A percentile compares a stretch with the other conserved stretches of the same genome.
These are phyloP conservation scores for Zoysia matrella DNA, from an alignment of 202 grass and related monocot species.

Conservation along the genomic window DNA sequence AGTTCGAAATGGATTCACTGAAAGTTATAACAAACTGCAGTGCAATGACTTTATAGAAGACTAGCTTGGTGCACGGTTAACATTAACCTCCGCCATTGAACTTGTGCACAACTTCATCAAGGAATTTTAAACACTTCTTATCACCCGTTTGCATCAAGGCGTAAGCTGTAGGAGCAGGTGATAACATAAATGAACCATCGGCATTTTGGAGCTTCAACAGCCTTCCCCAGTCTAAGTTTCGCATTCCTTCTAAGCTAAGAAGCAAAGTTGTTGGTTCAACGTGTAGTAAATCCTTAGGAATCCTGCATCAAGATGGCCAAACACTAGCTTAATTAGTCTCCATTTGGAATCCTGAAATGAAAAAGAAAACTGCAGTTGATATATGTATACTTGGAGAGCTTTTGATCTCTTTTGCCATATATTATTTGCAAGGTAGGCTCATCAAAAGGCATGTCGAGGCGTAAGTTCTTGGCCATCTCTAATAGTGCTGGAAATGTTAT, in stretches of 20 bases:
- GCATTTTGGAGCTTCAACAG: slow-evolving; percentile 51
- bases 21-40: neutral
- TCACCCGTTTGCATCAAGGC: slow-evolving; percentile 61
- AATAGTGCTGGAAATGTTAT: slow-evolving; percentile 64
- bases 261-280: slow-evolving; percentile 59
- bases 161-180: neutral
- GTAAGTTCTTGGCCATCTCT: slow-evolving; percentile 46
- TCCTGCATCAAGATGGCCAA: slow-evolving; percentile 32
- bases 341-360: neutral
- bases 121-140: slow-evolving; percentile 50
- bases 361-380: neutral
- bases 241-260: slow-evolving; percentile 68
- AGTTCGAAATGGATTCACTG: neutral
- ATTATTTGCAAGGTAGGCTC: slow-evolving; percentile 45
- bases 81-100: slow-evolving; percentile 59
- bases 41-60: neutral
- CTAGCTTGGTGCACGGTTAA: neutral
- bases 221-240: slow-evolving; percentile 57
- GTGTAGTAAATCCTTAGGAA: slow-evolving; percentile 63
- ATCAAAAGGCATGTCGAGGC: slow-evolving; percentile 47
- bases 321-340: neutral
- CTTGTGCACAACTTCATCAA: slow-evolving; percentile 40
- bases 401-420: slow-evolving; percentile 52
- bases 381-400: slow-evolving; percentile 52
- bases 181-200: slow-evolving; percentile 72